Percentiles rank a stretch among this genome's conserved stretches.
Evolutionary conservation across 139 green algal species (phyloP).

Genomic region (Dunaliella primolecta): DNA sequence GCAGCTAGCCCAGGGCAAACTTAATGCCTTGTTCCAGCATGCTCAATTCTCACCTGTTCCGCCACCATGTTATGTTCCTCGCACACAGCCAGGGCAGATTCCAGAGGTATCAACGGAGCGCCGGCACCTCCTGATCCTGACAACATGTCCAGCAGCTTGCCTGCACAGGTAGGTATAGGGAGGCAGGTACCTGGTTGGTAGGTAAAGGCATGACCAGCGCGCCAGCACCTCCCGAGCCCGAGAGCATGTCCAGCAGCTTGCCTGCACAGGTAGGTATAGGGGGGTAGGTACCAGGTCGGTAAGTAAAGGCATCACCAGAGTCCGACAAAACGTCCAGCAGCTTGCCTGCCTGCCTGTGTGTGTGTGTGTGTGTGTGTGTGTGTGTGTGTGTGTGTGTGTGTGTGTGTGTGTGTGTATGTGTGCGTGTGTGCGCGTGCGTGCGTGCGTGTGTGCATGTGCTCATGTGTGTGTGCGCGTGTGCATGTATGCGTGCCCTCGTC

Average conservation of each 20-base stretch:
- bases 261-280: conserved; percentile 74
- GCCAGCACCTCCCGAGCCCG: conserved; percentile 63
- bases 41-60: conserved; percentile 64
- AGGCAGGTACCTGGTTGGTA: conserved; percentile 69
- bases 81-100: conserved; percentile 74
- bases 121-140: conserved; percentile 64
- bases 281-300: conserved; percentile 69
- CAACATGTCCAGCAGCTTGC: conserved; percentile 81
- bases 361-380: background rate
- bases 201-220: conserved; percentile 40
- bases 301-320: conserved; percentile 52
- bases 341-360: conserved; percentile 7
- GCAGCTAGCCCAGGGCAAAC: too few species aligned
- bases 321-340: conserved; percentile 80
- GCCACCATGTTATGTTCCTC: conserved; percentile 55
- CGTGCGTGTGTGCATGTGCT: background rate
- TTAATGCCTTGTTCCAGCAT: too few species aligned
- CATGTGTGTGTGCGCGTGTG: background rate
- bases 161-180: conserved; percentile 75
- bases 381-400: background rate
- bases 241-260: conserved; percentile 81
- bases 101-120: conserved; percentile 50
- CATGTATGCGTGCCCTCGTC: background rate
- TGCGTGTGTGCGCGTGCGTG: background rate
- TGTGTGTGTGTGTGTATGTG: background rate